Conservation (phyloP, 2,329 filamentous ascomycete genomes). For the Phialophora tarda region DNA sequence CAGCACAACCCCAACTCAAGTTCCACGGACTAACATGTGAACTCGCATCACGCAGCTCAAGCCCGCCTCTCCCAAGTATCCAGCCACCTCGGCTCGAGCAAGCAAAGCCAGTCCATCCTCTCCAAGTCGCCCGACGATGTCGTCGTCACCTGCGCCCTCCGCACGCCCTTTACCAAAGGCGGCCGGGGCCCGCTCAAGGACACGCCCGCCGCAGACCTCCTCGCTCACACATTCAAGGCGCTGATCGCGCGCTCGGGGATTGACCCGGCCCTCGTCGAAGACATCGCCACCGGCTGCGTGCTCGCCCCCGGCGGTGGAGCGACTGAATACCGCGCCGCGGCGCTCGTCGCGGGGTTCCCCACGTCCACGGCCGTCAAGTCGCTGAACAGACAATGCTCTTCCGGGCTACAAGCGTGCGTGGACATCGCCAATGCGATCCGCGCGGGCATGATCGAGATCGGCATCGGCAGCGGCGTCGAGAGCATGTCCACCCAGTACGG, state of each 20-base stretch:
- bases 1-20: neutral
- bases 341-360: conserved; percentile 88
- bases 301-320: conserved; percentile 91
- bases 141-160: conserved; percentile 89
- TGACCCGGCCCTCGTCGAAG: conserved; percentile 85
- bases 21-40: conserved; percentile 36
- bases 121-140: conserved; percentile 69
- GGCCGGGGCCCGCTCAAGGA: conserved; percentile 96
- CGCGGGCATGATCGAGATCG: conserved; percentile 91
- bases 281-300: conserved; percentile 89
- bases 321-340: conserved; percentile 94
- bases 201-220: conserved; percentile 82
- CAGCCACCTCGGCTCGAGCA: conserved; percentile 54
- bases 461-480: conserved; percentile 93
- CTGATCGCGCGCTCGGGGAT: conserved; percentile 85
- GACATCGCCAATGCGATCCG: conserved; percentile 94
- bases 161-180: conserved; percentile 89
- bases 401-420: conserved; percentile 87
- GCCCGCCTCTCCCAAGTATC: conserved; percentile 65
- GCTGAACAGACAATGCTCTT: conserved; percentile 93
- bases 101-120: conserved; percentile 47
- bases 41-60: conserved; percentile 53
- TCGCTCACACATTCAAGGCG: conserved; percentile 80
- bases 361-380: conserved; percentile 81
- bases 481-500: conserved; percentile 95